Conservation (phyloP, 768 basidiomycete species). For the Hypholoma sublateritium region DNA sequence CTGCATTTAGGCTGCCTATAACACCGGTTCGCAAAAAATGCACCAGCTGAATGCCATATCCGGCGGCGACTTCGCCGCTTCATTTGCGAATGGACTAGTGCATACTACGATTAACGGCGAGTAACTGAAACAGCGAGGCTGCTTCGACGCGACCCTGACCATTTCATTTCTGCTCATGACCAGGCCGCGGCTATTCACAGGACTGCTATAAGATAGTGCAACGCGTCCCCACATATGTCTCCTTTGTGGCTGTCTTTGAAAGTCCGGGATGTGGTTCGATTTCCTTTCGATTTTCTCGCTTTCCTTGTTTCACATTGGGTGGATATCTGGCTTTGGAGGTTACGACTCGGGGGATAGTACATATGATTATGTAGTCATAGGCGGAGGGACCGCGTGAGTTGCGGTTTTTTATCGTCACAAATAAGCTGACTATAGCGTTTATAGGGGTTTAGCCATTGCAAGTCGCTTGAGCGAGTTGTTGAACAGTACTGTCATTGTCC, state of each 20-base stretch:
- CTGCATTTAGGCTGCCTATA: too few relatives aligned
- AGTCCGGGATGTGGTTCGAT: not conserved
- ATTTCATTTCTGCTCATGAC: not conserved
- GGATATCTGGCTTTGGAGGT: not conserved
- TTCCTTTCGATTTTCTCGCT: not conserved
- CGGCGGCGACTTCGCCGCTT: not conserved
- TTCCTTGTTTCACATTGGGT: not conserved
- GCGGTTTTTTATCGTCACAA: not conserved
- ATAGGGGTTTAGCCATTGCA: conserved; percentile 33
- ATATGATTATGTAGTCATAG: conserved; percentile 34
- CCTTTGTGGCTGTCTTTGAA: not conserved
- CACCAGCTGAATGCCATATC: not conserved
- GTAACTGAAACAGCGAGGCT: not conserved
- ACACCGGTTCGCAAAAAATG: too few relatives aligned
- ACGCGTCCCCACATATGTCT: not conserved
- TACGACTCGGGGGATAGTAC: not conserved
- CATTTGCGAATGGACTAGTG: not conserved
- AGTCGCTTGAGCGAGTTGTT: conserved; percentile 33
- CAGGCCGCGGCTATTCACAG: not conserved
- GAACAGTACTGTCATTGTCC: conserved; percentile 26
- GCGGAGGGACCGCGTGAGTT: conserved; percentile 32
- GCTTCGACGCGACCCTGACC: not conserved
- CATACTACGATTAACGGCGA: not conserved
- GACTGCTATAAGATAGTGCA: not conserved
- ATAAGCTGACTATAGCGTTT: not conserved